phyloP scores from a whole-genome alignment of 768 basidiomycete species.

The Pilatotrama ljubarskyi region DNA sequence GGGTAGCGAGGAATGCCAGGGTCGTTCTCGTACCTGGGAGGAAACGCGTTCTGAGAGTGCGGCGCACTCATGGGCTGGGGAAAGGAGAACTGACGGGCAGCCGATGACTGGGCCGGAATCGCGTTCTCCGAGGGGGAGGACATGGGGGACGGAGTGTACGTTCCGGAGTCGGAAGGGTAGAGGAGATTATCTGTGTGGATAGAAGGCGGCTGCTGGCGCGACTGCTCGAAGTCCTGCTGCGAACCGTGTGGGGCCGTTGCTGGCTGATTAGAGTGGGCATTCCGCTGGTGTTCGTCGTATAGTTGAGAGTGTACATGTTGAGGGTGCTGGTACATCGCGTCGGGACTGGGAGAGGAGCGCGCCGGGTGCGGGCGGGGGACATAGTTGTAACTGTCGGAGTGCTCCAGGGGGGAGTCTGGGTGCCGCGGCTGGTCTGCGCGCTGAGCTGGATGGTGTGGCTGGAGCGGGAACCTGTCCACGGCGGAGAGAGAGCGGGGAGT shows the following conservation, averaged over 20 bases:
- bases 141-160: slow-evolving; percentile 21
- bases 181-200: slow-evolving; percentile 21
- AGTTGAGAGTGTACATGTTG: slow-evolving; percentile 3
- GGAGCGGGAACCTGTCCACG: slow-evolving; percentile 18
- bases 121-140: slow-evolving; percentile 19
- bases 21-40: slow-evolving; percentile 7
- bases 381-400: slow-evolving; percentile 20
- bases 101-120: slow-evolving; percentile 9
- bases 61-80: slow-evolving; percentile 24
- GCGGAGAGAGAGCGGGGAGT: slow-evolving; percentile 19
- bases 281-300: slow-evolving; percentile 7
- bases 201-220: slow-evolving; percentile 22
- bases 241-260: background rate
- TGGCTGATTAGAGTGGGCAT: background rate
- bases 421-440: slow-evolving; percentile 3
- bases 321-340: slow-evolving; percentile 20
- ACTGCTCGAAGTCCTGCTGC: slow-evolving; percentile 3
- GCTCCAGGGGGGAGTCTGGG: slow-evolving; percentile 17
- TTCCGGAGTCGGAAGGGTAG: slow-evolving; percentile 13
- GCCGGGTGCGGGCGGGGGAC: slow-evolving; percentile 23
- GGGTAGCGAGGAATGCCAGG: slow-evolving; percentile 9
- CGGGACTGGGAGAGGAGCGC: slow-evolving; percentile 12
- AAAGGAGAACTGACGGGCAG: slow-evolving; percentile 17
- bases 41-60: slow-evolving; percentile 22
- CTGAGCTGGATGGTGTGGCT: slow-evolving; percentile 1